Evolutionary conservation across 116 monocot genomes (phyloP), one percentile per base, ranked within the genome.

Genomic region (Posidonia oceanica): DNA sequence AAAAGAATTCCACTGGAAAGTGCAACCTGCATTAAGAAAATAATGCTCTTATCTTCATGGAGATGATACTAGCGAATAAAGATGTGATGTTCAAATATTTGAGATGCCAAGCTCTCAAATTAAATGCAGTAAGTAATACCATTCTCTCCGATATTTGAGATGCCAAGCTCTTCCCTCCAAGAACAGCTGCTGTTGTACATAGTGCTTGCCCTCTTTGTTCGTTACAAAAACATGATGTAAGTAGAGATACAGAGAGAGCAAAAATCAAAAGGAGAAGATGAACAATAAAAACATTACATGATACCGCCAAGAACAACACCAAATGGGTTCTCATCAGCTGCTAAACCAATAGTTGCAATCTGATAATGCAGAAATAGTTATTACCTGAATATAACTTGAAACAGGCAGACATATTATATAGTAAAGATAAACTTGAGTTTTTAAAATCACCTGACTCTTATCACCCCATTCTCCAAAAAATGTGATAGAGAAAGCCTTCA

Each of bases 401-500:
- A 54, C 20, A 15, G 36, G 66, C 37, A 36, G 22, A 51, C 23
- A 29, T 69, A 44, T 17, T 20, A 17, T 42, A 21, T 59, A 6
- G 29, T 36, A 68, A 54, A 15, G 3, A 23, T 0, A 42, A 20
- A 67, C 16, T 41, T 14, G n/a, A 20, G 51, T 18, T 44, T 40
- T 5, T 38, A 36, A 41, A 4, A 1, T 72, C 85, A 96, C 96
- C 91, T 96, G 96, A 73, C 96, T 96, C 71, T 89, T 96, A 60
- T 96, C 96, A 52, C 96, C 96, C 96, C 96, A 96, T 57, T 96
- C 96, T 21, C 96, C 96, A 64, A 96, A 96, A 89, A 96, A 96
- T 58, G 86, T 96, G 37, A 96, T 91, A 44, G 96, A 96, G 78
- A 96, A 96, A 59, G 96, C 96, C 96, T 96, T 75, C 52, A 76